A percentile compares a stretch with the other conserved stretches of the same genome.
These are phyloP conservation scores for Tricholoma hemisulphureum DNA, from an alignment of 768 basidiomycete genomes.

Conservation along the genomic window DNA sequence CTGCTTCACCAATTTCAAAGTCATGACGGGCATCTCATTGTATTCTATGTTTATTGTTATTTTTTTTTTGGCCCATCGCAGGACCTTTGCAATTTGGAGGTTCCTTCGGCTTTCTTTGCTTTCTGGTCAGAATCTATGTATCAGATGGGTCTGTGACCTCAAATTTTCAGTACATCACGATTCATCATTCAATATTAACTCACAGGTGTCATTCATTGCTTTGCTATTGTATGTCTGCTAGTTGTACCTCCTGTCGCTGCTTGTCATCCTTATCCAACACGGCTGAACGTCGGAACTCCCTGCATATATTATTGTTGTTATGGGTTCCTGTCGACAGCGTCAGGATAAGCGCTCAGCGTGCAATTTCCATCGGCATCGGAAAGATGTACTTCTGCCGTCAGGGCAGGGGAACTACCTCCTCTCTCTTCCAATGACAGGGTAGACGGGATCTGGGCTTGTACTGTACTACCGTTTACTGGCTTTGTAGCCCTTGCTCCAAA, in stretches of 20 bases:
- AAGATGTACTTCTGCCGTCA: too few relatives aligned
- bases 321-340: background rate
- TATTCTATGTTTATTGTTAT: background rate
- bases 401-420: too few relatives aligned
- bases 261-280: background rate
- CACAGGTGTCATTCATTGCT: background rate
- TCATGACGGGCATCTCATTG: constrained; percentile 3
- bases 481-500: too few relatives aligned
- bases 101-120: background rate
- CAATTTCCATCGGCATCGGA: too few relatives aligned
- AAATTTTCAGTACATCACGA: background rate
- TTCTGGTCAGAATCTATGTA: background rate
- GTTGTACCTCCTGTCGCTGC: background rate
- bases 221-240: background rate
- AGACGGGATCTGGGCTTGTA: too few relatives aligned
- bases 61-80: background rate
- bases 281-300: background rate
- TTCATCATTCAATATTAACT: background rate
- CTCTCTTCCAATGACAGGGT: too few relatives aligned
- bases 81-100: background rate
- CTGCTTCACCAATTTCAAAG: background rate
- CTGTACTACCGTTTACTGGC: too few relatives aligned
- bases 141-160: background rate
- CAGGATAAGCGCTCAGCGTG: too few relatives aligned
- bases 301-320: background rate